phyloP scores from a whole-genome alignment of 1,284 basidiomycete genomes.

The Ceratobasidium sp. region DNA sequence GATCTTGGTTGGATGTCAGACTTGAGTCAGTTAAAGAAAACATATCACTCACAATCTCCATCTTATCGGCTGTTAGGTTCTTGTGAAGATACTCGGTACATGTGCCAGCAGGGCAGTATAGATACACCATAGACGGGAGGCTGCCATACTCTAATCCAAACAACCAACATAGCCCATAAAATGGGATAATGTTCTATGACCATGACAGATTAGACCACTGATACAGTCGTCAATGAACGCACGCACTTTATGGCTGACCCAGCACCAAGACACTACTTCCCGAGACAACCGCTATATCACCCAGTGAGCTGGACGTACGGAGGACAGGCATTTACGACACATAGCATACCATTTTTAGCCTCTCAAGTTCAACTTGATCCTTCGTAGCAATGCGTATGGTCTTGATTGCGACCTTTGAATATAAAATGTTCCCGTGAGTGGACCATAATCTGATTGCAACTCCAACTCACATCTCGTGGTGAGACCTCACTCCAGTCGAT shows the following conservation, averaged over 20 bases:
- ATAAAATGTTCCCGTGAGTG: constrained; percentile 1
- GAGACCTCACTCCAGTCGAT: constrained; percentile 1
- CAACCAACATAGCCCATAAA: constrained; percentile 28
- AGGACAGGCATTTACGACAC: not conserved
- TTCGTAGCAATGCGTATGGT: constrained; percentile 18
- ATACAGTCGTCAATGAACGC: not conserved
- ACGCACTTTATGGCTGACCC: not conserved
- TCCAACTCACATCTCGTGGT: not conserved
- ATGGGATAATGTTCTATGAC: constrained; percentile 26
- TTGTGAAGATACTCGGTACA: constrained; percentile 18
- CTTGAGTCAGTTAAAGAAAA: not conserved
- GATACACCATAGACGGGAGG: constrained; percentile 31
- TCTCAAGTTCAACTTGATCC: not conserved
- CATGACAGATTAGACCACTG: not conserved
- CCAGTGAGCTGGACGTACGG: not conserved
- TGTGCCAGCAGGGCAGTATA: constrained; percentile 39
- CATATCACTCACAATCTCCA: constrained; percentile 17
- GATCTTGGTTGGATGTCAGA: constrained; percentile 30
- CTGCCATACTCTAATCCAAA: not conserved
- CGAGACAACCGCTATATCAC: constrained; percentile 14
- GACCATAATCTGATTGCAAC: not conserved
- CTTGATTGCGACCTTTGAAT: constrained; percentile 38
- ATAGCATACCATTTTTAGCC: constrained; percentile 16
- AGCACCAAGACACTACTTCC: constrained; percentile 23
- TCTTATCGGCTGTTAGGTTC: constrained; percentile 13